Evolutionary conservation across 345 rosid species (phyloP).

Genomic region (Odontarrhena argentea): DNA sequence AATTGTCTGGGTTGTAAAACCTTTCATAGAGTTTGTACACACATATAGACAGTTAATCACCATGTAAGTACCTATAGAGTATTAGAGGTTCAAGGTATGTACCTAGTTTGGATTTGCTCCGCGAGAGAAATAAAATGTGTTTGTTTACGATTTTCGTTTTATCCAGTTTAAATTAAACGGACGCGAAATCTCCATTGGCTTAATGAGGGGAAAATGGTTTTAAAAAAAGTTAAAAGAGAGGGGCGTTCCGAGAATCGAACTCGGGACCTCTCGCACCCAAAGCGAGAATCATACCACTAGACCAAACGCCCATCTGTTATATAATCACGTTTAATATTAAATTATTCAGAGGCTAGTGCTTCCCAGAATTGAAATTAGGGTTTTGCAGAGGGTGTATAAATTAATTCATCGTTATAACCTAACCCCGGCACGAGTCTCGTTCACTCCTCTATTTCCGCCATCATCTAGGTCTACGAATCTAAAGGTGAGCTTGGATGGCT

Average conservation of each 20-base stretch:
- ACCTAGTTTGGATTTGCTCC: constrained; percentile 12
- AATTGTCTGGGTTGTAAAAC: constrained; percentile 1
- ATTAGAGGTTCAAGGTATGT: background rate
- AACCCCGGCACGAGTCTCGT: constrained; percentile 33
- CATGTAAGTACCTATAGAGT: constrained; percentile 14
- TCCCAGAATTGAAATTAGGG: constrained; percentile 30
- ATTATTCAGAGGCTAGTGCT: accelerated
- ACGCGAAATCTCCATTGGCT: too few relatives aligned
- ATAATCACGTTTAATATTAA: accelerated
- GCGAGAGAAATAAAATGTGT: background rate
- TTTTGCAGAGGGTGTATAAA: constrained; percentile 27
- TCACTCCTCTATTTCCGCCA: constrained; percentile 26
- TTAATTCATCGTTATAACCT: constrained; percentile 4
- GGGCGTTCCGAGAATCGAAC: constrained; percentile 82
- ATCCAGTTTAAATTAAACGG: background rate
- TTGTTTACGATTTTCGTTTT: background rate
- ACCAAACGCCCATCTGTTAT: constrained; percentile 94
- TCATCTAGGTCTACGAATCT: constrained; percentile 2
- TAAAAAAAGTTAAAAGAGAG: too few relatives aligned
- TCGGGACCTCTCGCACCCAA: constrained; percentile 93
- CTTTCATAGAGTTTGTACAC: constrained; percentile 5
- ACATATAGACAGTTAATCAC: background rate
- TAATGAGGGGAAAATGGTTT: too few relatives aligned
- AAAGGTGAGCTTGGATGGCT: constrained; percentile 21
- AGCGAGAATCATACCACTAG: constrained; percentile 95